These are phyloP conservation scores for Phlyctochytrium planicorne DNA, from an alignment of 192 early-diverging fungal species.

Conservation along the genomic window DNA sequence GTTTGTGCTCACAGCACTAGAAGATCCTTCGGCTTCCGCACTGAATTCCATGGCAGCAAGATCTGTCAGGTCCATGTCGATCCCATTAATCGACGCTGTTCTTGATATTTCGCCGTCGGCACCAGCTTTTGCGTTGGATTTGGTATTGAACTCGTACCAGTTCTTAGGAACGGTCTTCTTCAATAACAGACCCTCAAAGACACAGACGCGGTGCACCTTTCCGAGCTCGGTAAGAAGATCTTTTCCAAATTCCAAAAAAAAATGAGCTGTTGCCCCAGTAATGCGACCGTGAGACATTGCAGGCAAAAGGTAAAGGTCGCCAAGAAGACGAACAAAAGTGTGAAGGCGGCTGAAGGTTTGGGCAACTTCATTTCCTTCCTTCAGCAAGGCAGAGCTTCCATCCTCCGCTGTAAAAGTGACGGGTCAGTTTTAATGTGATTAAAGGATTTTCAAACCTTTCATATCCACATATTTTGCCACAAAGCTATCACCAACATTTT, in stretches of 20 bases:
- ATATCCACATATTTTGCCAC: constrained; percentile 64
- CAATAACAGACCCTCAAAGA: constrained; percentile 64
- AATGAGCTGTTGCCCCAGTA: neutral
- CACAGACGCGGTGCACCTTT: constrained; percentile 62
- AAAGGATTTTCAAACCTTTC: constrained; percentile 40
- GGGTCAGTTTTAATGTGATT: neutral
- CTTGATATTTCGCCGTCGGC: neutral
- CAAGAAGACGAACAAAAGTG: constrained; percentile 60
- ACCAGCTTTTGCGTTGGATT: constrained; percentile 12
- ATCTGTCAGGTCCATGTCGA: constrained; percentile 26
- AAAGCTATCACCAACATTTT: constrained; percentile 36
- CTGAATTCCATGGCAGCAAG: constrained; percentile 12
- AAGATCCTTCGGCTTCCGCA: constrained; percentile 23
- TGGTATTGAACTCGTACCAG: constrained; percentile 59
- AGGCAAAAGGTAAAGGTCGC: constrained; percentile 70
- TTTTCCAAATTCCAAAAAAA: constrained; percentile 32
- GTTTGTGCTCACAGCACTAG: constrained; percentile 16
- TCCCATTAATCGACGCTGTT: constrained; percentile 5
- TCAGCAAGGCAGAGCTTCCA: neutral
- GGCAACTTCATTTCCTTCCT: constrained; percentile 51
- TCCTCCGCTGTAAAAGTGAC: constrained; percentile 12
- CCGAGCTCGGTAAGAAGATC: constrained; percentile 54
- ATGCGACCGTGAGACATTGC: constrained; percentile 51
- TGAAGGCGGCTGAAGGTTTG: constrained; percentile 60
- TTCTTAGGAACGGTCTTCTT: constrained; percentile 57